Conservation (phyloP, 1,139 yeast genomes). For the Debaryomyces robertsiae region DNA sequence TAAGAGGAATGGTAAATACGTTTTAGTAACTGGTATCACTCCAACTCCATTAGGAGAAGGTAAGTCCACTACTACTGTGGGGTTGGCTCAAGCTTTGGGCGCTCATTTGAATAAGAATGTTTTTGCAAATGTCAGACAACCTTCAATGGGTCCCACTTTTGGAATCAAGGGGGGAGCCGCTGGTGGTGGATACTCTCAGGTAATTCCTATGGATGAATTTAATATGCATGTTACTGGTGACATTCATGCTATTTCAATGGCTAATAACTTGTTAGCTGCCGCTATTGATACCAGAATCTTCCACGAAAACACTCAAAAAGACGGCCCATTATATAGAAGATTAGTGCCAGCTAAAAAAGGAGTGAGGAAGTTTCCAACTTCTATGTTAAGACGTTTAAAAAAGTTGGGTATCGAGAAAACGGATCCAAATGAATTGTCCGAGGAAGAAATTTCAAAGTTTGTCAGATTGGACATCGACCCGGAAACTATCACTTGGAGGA, state of each 20-base stretch:
- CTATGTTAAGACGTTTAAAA: constrained; percentile 75
- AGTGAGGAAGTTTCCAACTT: constrained; percentile 70
- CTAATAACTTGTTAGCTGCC: constrained; percentile 93
- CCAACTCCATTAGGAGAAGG: constrained; percentile 99
- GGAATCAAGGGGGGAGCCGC: constrained; percentile 99
- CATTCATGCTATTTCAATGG: constrained; percentile 95
- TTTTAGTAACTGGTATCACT: constrained; percentile 94
- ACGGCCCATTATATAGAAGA: constrained; percentile 82
- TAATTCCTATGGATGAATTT: constrained; percentile 98
- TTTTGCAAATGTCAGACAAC: constrained; percentile 96
- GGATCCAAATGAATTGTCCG: constrained; percentile 79
- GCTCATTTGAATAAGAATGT: constrained; percentile 87
- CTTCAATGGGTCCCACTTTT: constrained; percentile 98
- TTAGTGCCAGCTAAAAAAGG: constrained; percentile 89
- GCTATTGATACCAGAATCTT: constrained; percentile 98
- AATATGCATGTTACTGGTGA: constrained; percentile 98
- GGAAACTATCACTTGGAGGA: constrained; percentile 91
- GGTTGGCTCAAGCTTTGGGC: constrained; percentile 93
- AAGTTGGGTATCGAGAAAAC: constrained; percentile 82
- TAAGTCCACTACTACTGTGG: constrained; percentile 95
- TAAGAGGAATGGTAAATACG: constrained; percentile 82
- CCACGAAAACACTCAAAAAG: constrained; percentile 94
- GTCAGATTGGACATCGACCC: constrained; percentile 93
- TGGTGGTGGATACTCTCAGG: constrained; percentile 99
- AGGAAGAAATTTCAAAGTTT: constrained; percentile 73